These are phyloP conservation scores for Tremella fuciformis DNA, from an alignment of 768 basidiomycete species.

Conservation along the genomic window DNA sequence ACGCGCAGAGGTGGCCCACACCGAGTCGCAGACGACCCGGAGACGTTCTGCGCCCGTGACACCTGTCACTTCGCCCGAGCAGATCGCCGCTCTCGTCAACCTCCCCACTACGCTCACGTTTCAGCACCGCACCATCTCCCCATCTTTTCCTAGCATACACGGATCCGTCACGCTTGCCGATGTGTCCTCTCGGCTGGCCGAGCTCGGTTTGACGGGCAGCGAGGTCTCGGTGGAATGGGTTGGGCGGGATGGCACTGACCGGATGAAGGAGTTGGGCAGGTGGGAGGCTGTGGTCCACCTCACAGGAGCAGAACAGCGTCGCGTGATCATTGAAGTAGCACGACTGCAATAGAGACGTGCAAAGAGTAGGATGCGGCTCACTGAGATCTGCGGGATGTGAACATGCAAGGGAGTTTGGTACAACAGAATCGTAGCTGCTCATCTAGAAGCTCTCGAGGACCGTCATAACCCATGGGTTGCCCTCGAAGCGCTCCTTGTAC, in stretches of 20 bases:
- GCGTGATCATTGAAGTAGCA: conserved; percentile 22
- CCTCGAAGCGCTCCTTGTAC: conserved; percentile 68
- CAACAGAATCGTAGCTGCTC: background rate
- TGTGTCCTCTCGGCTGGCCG: conserved; percentile 16
- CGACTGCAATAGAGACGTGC: conserved; percentile 2
- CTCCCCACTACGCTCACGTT: conserved; percentile 25
- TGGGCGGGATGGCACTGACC: background rate
- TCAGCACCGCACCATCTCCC: conserved; percentile 18
- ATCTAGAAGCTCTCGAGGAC: conserved; percentile 40
- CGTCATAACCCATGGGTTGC: conserved; percentile 64
- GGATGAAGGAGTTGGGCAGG: conserved; percentile 31
- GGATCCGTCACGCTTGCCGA: conserved; percentile 31
- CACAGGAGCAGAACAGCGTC: conserved; percentile 20
- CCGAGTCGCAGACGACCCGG: background rate
- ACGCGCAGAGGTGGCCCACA: background rate
- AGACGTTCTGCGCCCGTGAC: background rate
- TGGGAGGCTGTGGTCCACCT: conserved; percentile 23
- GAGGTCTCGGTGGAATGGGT: conserved; percentile 19
- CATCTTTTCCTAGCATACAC: conserved; percentile 11
- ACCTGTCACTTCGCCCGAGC: too few species aligned
- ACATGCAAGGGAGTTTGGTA: too few species aligned
- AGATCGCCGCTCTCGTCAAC: background rate
- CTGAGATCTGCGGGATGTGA: too few species aligned
- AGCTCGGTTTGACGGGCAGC: conserved; percentile 10
- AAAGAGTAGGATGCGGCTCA: too few species aligned